These are phyloP conservation scores for Pyracantha coccinea DNA, from an alignment of 331 rosid species.

Conservation along the genomic window DNA sequence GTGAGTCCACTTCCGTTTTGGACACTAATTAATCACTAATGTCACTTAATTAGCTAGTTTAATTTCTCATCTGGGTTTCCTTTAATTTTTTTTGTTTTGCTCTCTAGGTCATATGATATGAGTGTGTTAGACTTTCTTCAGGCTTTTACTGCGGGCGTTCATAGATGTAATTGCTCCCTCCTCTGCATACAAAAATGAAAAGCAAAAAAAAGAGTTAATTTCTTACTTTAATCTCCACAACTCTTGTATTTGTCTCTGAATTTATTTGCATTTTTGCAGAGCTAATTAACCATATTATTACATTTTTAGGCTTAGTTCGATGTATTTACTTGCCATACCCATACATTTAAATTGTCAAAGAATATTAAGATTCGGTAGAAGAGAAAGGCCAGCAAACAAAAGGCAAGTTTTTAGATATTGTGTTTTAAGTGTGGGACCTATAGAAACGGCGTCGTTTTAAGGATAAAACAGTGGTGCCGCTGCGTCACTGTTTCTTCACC, in stretches of 20 bases:
- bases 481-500: too few species aligned
- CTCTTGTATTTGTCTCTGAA: background rate
- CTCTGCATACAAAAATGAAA: slow-evolving; percentile 4
- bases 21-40: background rate
- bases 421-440: background rate
- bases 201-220: background rate
- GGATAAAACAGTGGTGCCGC: background rate
- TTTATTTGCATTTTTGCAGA: background rate
- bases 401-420: background rate
- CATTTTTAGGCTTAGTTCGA: background rate
- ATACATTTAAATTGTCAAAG: too few species aligned
- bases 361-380: background rate
- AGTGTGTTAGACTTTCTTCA: background rate
- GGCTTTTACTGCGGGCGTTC: background rate
- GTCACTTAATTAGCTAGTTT: background rate
- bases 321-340: background rate
- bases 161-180: slow-evolving; percentile 18
- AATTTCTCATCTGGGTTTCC: background rate
- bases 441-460: slow-evolving; percentile 6
- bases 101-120: background rate
- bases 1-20: background rate
- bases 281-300: background rate
- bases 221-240: background rate
- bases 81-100: background rate
- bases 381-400: background rate